phyloP scores from a whole-genome alignment of 371 early-diverging fungal genomes.

The Rhizopus delemar region DNA sequence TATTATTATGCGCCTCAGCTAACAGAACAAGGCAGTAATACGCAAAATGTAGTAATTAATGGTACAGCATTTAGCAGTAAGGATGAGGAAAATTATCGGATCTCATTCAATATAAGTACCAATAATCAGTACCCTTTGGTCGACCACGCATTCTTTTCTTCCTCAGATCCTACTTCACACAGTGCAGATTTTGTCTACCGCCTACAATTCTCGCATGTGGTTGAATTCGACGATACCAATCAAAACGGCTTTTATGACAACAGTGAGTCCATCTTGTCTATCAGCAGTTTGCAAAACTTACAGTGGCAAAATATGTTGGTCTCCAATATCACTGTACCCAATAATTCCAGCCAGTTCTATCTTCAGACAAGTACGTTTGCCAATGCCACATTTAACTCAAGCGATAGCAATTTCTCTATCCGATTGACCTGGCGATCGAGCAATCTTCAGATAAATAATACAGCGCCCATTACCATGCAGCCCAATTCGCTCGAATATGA shows the following conservation, averaged over 20 bases:
- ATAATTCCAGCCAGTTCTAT: slow-evolving; percentile 30
- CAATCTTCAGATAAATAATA: slow-evolving; percentile 46
- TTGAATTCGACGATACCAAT: slow-evolving; percentile 49
- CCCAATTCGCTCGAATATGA: slow-evolving; percentile 50
- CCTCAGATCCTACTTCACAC: slow-evolving; percentile 38
- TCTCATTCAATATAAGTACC: slow-evolving; percentile 37
- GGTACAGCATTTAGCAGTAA: slow-evolving; percentile 40
- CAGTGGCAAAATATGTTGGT: slow-evolving; percentile 40
- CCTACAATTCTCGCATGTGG: slow-evolving; percentile 32
- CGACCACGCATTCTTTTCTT: slow-evolving; percentile 42
- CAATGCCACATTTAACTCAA: slow-evolving; percentile 30
- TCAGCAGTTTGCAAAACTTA: slow-evolving; percentile 28
- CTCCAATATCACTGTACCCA: slow-evolving; percentile 35
- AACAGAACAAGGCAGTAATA: slow-evolving; percentile 25
- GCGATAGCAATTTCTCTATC: slow-evolving; percentile 18
- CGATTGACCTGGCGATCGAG: slow-evolving; percentile 35
- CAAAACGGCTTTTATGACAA: slow-evolving; percentile 47
- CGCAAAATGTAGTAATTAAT: slow-evolving; percentile 36
- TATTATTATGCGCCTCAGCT: slow-evolving; percentile 53
- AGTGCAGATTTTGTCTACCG: slow-evolving; percentile 47
- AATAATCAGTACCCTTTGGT: slow-evolving; percentile 32
- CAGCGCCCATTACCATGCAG: slow-evolving; percentile 38
- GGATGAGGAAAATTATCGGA: slow-evolving; percentile 36
- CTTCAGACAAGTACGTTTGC: slow-evolving; percentile 33
- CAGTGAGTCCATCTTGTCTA: slow-evolving; percentile 32